These are phyloP conservation scores for Aspergillus quadrilineatus DNA, from an alignment of 2,329 filamentous ascomycete species.

Conservation along the genomic window DNA sequence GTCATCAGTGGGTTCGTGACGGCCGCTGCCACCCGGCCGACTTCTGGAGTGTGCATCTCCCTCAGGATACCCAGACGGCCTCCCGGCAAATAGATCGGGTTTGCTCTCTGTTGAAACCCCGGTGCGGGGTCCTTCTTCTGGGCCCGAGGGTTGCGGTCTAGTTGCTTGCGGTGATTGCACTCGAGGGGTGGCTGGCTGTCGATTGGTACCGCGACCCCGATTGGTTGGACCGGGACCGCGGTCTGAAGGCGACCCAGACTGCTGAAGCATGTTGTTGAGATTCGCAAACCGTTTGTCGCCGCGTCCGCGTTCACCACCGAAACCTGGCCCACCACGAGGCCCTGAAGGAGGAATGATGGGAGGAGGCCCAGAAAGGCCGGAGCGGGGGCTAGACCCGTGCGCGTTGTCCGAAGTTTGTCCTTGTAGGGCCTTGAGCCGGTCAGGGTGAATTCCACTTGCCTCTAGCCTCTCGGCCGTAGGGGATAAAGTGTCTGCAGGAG, in stretches of 20 bases:
- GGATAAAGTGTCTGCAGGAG: constrained; percentile 31
- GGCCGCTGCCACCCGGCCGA: constrained; percentile 27
- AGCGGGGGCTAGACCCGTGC: constrained; percentile 21
- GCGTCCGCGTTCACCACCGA: constrained; percentile 40
- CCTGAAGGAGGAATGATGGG: constrained; percentile 40
- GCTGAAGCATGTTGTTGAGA: constrained; percentile 49
- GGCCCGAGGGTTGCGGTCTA: constrained; percentile 33
- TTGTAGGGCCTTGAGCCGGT: constrained; percentile 50
- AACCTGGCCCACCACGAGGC: constrained; percentile 40
- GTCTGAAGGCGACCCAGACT: constrained; percentile 38
- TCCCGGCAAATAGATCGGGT: constrained; percentile 35
- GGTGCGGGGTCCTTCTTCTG: constrained; percentile 24
- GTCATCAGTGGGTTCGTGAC: constrained; percentile 39
- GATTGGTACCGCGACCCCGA: constrained; percentile 41
- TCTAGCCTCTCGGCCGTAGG: constrained; percentile 36
- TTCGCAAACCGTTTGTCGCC: constrained; percentile 49
- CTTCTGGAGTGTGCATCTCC: constrained; percentile 30
- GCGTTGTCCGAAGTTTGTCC: constrained; percentile 27
- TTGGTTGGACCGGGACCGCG: constrained; percentile 36
- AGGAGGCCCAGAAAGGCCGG: constrained; percentile 27
- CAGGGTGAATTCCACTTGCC: constrained; percentile 53
- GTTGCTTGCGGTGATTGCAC: constrained; percentile 33
- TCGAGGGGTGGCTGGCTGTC: constrained; percentile 34
- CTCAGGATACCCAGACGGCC: constrained; percentile 26
- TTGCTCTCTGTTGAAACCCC: constrained; percentile 23